Base-by-base conservation (phyloP, 2,329 filamentous ascomycete genomes). In the Pseudogymnoascus sp. region DNA sequence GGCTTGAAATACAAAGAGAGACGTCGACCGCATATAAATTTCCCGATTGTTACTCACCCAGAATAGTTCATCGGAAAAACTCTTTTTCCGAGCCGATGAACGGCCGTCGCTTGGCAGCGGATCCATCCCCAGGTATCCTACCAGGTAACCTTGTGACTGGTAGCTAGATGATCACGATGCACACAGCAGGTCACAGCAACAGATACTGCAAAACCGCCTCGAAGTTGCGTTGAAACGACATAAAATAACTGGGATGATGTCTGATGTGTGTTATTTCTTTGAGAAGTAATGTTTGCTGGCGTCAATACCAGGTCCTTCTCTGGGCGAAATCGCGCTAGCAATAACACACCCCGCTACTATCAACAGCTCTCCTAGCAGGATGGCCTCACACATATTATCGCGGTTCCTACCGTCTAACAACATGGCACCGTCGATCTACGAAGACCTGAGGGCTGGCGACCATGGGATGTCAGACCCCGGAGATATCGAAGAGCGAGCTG, bases 321-420 rank as follows among this genome's bases (percentile, higher is more conserved):
- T 56, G 46, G 46, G 46, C 46, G 28, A 56, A 56, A 34, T 56
- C 46, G 25, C 46, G 46, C 46, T 56, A 56, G 46, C 46, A 56
- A 56, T 34, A 31, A 28, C 46, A 56, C 25, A 8, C 46, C 46
- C 46, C 46, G 46, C 46, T n/a, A 56, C 46, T 18, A 56, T 56
- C 46, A 56, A 56, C 46, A 56, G 46, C 25, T 64, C 59, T 16
- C 56, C 8, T 61, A 68, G 18, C 21, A 74, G 71, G 67, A 74
- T 74, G 71, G 65, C 68, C 16, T 74, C 73, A 16, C 73, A 73
- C 36, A 62, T 74, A 11, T 63, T 75, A 40, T 74, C 73, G 12
- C 69, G 72, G 42, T 62, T 74, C 14, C 65, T 74, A 43, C 71
- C 72, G 11, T 62, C 69, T 34, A 74, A 73, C 60, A 56, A 68